Conservation (phyloP, 177 flowering plant genomes). For the Vitis hybrid region DNA sequence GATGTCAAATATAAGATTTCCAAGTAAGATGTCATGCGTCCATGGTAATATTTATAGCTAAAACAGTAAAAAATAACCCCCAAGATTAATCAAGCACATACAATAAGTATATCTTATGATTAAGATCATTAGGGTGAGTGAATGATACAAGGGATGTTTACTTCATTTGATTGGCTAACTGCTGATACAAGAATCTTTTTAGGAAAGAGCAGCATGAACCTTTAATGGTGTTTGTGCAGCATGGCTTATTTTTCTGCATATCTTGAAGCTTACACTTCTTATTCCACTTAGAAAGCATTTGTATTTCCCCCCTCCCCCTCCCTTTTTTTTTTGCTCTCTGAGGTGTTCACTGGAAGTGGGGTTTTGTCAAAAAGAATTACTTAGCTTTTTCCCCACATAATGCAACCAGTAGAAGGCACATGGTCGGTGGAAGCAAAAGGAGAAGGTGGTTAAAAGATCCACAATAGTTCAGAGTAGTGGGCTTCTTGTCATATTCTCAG, state of each 20-base stretch:
- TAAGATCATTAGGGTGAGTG: too few species aligned
- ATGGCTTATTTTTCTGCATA: background rate
- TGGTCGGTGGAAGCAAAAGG: constrained; percentile 7
- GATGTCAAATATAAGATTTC: too few species aligned
- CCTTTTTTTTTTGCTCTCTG: background rate
- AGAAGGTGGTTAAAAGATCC: background rate
- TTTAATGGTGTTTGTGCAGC: background rate
- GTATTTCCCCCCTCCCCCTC: background rate
- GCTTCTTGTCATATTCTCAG: background rate
- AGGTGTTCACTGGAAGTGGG: constrained; percentile 14
- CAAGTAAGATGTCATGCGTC: fast-evolving
- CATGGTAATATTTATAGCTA: too few species aligned
- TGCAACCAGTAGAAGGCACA: constrained; percentile 2
- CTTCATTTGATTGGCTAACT: too few species aligned
- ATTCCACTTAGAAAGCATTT: constrained; percentile 2
- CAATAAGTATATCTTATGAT: too few species aligned
- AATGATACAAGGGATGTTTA: too few species aligned
- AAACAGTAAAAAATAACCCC: too few species aligned
- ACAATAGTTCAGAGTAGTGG: background rate
- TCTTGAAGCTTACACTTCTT: background rate
- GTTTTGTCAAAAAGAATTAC: background rate
- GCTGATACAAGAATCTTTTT: background rate
- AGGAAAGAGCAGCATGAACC: background rate
- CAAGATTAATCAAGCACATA: too few species aligned
- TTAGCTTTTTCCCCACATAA: constrained; percentile 15